A percentile compares a stretch with the other conserved stretches of the same genome.
Evolutionary conservation across 345 rosid genomes (phyloP).

Genomic region (Eutrema yunnanense): DNA sequence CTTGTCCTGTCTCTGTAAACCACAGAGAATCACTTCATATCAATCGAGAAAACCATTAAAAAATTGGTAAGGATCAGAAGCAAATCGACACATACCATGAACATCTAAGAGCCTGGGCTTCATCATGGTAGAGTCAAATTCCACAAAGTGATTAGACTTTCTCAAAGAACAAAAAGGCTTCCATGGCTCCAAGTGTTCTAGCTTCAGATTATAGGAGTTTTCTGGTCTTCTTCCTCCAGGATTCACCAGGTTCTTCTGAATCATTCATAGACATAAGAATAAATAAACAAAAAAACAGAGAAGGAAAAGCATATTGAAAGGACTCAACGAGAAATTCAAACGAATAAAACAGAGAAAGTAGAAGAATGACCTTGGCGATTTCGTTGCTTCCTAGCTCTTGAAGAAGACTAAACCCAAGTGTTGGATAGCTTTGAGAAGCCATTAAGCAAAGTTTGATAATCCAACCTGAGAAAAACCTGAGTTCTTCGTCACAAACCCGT

Average conservation of each 20-base stretch:
- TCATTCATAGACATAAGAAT: too few relatives aligned
- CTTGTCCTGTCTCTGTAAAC: slow-evolving; percentile 41
- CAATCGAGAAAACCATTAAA: neutral
- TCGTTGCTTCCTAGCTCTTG: slow-evolving; percentile 26
- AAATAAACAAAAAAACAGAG: too few relatives aligned
- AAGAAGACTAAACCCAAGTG: slow-evolving; percentile 30
- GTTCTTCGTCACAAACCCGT: slow-evolving; percentile 9
- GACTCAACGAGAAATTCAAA: too few relatives aligned
- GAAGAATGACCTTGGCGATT: too few relatives aligned
- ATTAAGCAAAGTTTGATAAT: slow-evolving; percentile 39
- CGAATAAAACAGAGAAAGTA: too few relatives aligned
- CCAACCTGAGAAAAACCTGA: slow-evolving; percentile 21
- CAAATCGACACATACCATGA: slow-evolving; percentile 37
- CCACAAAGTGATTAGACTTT: slow-evolving; percentile 31
- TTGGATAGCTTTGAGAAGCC: slow-evolving; percentile 58
- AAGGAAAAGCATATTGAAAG: too few relatives aligned
- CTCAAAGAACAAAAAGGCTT: slow-evolving; percentile 30
- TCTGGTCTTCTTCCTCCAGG: slow-evolving; percentile 30
- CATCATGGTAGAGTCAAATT: slow-evolving; percentile 27
- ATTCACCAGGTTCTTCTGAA: too few relatives aligned
- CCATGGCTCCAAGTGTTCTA: slow-evolving; percentile 36
- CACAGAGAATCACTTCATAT: neutral
- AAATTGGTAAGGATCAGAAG: neutral
- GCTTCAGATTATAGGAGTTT: slow-evolving; percentile 28
- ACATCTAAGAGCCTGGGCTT: slow-evolving; percentile 37